phyloP scores from a whole-genome alignment of 2,329 filamentous ascomycete species.

The Colletotrichum plurivorum region DNA sequence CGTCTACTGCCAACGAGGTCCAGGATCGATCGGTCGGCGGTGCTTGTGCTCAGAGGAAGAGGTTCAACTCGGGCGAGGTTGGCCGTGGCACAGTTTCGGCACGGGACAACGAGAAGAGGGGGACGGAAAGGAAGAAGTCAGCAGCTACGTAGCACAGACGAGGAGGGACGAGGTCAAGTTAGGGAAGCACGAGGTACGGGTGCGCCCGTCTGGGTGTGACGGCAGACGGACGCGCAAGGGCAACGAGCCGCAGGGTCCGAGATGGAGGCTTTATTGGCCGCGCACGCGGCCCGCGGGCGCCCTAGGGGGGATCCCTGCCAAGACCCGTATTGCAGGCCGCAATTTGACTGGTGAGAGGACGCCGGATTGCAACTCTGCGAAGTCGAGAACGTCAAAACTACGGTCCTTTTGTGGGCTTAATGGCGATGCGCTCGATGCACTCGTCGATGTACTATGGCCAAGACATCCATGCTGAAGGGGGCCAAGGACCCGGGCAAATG shows the following conservation, averaged over 20 bases:
- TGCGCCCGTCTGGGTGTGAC: neutral
- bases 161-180: constrained; percentile 8
- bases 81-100: neutral
- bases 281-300: neutral
- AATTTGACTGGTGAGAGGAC: neutral
- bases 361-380: too few relatives aligned
- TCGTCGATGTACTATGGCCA: too few relatives aligned
- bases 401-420: too few relatives aligned
- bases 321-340: constrained; percentile 9
- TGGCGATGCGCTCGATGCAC: too few relatives aligned
- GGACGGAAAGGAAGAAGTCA: neutral
- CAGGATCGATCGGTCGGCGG: neutral
- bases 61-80: neutral
- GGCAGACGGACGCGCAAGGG: neutral
- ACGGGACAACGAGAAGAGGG: neutral
- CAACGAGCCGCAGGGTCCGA: constrained; percentile 28
- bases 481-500: too few relatives aligned
- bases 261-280: constrained; percentile 23
- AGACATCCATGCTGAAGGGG: too few relatives aligned
- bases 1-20: neutral
- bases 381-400: too few relatives aligned
- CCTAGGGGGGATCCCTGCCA: constrained; percentile 19
- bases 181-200: neutral
- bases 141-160: neutral
- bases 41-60: neutral